Percentiles rank a stretch among this genome's conserved stretches.
These are phyloP conservation scores for Aspergillus chevalieri DNA, from an alignment of 2,329 filamentous ascomycete genomes.

Conservation along the genomic window DNA sequence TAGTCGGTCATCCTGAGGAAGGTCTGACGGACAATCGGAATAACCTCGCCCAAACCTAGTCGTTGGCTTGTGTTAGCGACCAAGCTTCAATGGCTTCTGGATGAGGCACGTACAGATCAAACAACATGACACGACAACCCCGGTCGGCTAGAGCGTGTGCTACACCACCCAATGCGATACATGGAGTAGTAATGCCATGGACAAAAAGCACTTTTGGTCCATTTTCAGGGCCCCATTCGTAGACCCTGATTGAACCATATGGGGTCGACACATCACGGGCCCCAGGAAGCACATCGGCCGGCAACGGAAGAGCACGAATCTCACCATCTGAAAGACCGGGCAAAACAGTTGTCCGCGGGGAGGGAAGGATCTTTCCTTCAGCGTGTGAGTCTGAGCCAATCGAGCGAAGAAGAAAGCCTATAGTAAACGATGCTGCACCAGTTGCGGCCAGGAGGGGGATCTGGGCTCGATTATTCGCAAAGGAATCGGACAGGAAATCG, in stretches of 20 bases:
- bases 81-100: neutral
- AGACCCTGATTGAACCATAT: slow-evolving; percentile 66
- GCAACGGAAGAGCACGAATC: slow-evolving; percentile 52
- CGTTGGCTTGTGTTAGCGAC: slow-evolving; percentile 1
- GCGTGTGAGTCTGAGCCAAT: slow-evolving; percentile 14
- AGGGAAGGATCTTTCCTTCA: slow-evolving; percentile 21
- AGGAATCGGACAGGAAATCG: slow-evolving; percentile 28
- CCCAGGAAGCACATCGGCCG: slow-evolving; percentile 58
- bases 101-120: slow-evolving; percentile 48
- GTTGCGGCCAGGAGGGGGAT: slow-evolving; percentile 29
- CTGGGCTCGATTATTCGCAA: slow-evolving; percentile 23
- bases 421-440: slow-evolving; percentile 28
- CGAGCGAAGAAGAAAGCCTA: slow-evolving; percentile 27
- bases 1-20: slow-evolving; percentile 66
- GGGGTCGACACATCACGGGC: slow-evolving; percentile 55
- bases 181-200: slow-evolving; percentile 77
- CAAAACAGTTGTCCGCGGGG: slow-evolving; percentile 31
- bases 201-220: slow-evolving; percentile 69
- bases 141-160: slow-evolving; percentile 58
- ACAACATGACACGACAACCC: slow-evolving; percentile 72
- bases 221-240: slow-evolving; percentile 70
- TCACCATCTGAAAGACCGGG: slow-evolving; percentile 30
- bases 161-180: slow-evolving; percentile 60
- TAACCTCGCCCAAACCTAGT: slow-evolving; percentile 61
- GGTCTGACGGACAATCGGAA: slow-evolving; percentile 60